A percentile compares a stretch with the other conserved stretches of the same genome.
Evolutionary conservation across 2,329 filamentous ascomycete species (phyloP).

Genomic region (Ceratocystis lukuohia): DNA sequence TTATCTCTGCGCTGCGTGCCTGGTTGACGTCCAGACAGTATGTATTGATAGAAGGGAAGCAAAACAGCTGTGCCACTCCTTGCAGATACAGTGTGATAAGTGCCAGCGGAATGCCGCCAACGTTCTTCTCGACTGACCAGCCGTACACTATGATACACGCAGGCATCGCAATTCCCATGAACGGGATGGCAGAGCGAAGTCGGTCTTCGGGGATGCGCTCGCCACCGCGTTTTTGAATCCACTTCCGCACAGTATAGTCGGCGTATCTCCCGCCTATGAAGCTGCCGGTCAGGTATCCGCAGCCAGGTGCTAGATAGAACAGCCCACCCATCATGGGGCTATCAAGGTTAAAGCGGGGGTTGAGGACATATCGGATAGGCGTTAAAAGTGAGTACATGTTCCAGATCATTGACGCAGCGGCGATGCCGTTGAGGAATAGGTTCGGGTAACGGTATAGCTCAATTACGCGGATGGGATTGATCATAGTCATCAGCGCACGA

Average conservation of each 20-base stretch:
- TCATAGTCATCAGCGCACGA: conserved; percentile 44
- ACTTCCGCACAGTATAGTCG: conserved; percentile 51
- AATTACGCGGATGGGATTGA: conserved; percentile 53
- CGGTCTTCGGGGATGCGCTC: conserved; percentile 55
- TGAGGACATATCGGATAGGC: conserved; percentile 58
- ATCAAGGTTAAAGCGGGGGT: conserved; percentile 57
- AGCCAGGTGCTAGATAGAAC: conserved; percentile 62
- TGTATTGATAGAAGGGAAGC: conserved; percentile 62
- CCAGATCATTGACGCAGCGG: conserved; percentile 53
- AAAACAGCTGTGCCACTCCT: conserved; percentile 60
- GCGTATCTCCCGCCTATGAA: conserved; percentile 61
- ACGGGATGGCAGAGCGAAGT: conserved; percentile 44
- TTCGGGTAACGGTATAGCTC: conserved; percentile 56
- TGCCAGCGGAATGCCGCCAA: conserved; percentile 44
- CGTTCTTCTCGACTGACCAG: conserved; percentile 36
- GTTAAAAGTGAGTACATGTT: conserved; percentile 54
- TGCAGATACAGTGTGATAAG: conserved; percentile 63
- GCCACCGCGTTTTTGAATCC: conserved; percentile 45
- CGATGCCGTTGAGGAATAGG: conserved; percentile 44
- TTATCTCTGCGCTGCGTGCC: conserved; percentile 54
- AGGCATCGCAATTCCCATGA: conserved; percentile 45
- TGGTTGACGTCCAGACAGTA: conserved; percentile 79
- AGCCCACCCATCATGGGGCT: conserved; percentile 54
- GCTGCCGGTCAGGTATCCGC: conserved; percentile 55
- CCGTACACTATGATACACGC: conserved; percentile 51